Conservation (phyloP, 192 early-diverging fungal species). For the Glomus cerebriforme region DNA sequence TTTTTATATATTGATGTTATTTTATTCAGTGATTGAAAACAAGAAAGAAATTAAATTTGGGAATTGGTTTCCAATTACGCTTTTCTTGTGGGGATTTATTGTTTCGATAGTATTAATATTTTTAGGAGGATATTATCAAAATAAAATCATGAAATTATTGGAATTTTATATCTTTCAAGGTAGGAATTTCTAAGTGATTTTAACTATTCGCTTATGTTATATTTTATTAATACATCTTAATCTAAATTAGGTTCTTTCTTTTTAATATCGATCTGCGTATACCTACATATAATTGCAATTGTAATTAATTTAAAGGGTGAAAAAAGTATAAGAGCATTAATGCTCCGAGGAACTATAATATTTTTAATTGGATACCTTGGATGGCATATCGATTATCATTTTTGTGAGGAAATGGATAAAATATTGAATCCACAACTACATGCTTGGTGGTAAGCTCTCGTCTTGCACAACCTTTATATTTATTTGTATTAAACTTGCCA, state of each 20-base stretch:
- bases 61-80: conserved; percentile 39
- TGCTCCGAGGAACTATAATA: conserved; percentile 8
- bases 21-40: conserved; percentile 40
- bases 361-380: conserved; percentile 18
- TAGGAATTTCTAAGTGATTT: neutral
- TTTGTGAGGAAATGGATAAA: neutral
- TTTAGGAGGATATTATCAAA: conserved; percentile 25
- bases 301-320: conserved; percentile 5
- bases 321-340: conserved; percentile 10
- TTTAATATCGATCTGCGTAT: conserved; percentile 9
- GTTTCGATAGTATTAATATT: conserved; percentile 37
- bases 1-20: conserved; percentile 34
- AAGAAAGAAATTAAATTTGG: conserved; percentile 37
- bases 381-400: conserved; percentile 11
- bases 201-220: neutral
- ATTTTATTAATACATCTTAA: no score
- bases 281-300: neutral
- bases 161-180: conserved; percentile 13
- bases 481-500: neutral
- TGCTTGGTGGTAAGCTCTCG: neutral
- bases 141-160: conserved; percentile 5
- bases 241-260: conserved; percentile 8
- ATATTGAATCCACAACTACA: conserved; percentile 7
- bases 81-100: conserved; percentile 38
- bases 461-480: no score